A percentile compares a stretch with the other conserved stretches of the same genome.
Conservation (phyloP, 2,329 filamentous ascomycete species). For the Neospermospora avenae region DNA sequence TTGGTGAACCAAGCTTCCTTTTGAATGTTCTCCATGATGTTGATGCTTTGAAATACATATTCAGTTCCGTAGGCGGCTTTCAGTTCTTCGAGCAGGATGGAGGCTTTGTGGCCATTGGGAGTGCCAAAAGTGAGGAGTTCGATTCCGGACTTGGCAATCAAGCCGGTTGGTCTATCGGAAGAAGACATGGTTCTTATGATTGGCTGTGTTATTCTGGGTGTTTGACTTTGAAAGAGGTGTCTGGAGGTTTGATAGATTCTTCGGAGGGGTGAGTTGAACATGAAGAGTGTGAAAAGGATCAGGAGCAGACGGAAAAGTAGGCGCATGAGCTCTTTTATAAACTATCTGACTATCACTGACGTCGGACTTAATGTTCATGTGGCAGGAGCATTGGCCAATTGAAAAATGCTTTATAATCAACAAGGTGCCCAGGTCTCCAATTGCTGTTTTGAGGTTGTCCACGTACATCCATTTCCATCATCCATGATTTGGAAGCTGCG, state of each 20-base stretch:
- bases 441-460: too few species aligned
- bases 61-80: slow-evolving; percentile 60
- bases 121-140: slow-evolving; percentile 60
- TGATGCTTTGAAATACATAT: slow-evolving; percentile 56
- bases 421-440: too few species aligned
- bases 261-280: slow-evolving; percentile 28
- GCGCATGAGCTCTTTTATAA: slow-evolving; percentile 7
- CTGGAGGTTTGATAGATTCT: slow-evolving; percentile 27
- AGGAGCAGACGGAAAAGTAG: slow-evolving; percentile 5
- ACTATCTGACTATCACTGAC: too few species aligned
- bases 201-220: background rate
- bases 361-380: too few species aligned
- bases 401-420: too few species aligned
- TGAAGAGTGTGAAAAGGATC: slow-evolving; percentile 16
- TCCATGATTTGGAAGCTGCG: too few species aligned
- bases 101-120: slow-evolving; percentile 54
- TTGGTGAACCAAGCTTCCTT: slow-evolving; percentile 66
- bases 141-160: slow-evolving; percentile 60
- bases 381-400: too few species aligned
- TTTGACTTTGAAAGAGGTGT: slow-evolving; percentile 17
- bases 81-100: slow-evolving; percentile 62
- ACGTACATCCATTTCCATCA: too few species aligned
- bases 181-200: slow-evolving; percentile 25
- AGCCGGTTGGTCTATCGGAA: slow-evolving; percentile 44
- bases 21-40: slow-evolving; percentile 60